Conservation (phyloP, 2,329 filamentous ascomycete genomes). For the Aspergillus novofumigatus region DNA sequence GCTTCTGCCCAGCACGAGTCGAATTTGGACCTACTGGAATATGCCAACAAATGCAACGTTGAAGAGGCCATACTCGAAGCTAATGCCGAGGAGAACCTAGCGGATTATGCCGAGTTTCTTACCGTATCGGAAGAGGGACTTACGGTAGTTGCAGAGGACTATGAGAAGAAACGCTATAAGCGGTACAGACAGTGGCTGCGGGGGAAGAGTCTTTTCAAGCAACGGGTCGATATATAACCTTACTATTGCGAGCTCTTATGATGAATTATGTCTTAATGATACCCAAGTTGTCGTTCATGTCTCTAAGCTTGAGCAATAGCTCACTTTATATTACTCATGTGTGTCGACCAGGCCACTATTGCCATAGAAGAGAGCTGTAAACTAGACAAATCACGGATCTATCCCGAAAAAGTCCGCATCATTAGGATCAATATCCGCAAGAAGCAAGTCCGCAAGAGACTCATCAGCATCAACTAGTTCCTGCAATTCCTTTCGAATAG, state of each 20-base stretch:
- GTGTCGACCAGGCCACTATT: neutral
- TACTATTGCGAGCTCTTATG: neutral
- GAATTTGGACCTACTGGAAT: conserved; percentile 71
- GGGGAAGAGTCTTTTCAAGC: conserved; percentile 95
- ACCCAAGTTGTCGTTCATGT: neutral
- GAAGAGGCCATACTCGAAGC: conserved; percentile 47
- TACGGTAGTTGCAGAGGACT: conserved; percentile 82
- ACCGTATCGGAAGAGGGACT: conserved; percentile 75
- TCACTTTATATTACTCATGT: neutral
- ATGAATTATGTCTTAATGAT: conserved; percentile 1
- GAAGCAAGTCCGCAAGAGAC: conserved; percentile 26
- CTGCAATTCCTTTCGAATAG: conserved; percentile 32
- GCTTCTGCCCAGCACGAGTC: conserved; percentile 34
- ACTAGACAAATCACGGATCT: neutral
- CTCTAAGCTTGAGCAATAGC: neutral
- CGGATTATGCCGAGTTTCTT: conserved; percentile 73
- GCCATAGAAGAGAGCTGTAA: neutral
- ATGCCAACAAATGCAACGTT: conserved; percentile 66
- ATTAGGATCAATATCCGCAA: conserved; percentile 15
- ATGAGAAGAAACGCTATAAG: conserved; percentile 91
- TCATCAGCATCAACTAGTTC: conserved; percentile 35
- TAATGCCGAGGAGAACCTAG: conserved; percentile 60
- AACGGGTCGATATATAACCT: conserved; percentile 54
- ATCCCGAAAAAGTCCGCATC: conserved; percentile 15
- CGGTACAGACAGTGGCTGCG: conserved; percentile 92